Conservation (phyloP, 2,329 filamentous ascomycete genomes). For the Ophiostoma sp. region DNA sequence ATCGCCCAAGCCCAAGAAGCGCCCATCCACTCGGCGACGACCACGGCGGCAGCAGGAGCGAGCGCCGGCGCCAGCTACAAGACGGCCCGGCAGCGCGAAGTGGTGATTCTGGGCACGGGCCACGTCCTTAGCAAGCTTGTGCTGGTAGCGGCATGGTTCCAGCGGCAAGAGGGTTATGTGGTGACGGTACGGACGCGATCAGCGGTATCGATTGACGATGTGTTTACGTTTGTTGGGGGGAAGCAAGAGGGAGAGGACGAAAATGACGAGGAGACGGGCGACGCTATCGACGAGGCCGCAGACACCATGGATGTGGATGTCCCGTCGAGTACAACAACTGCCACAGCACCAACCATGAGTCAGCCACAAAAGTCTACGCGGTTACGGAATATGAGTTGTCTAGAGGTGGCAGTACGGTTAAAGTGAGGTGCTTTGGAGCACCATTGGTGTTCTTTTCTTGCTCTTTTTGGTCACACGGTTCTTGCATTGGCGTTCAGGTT, state of each 20-base stretch:
- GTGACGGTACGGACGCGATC: slow-evolving; percentile 64
- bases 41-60: background rate
- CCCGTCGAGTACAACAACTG: background rate
- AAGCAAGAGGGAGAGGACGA: slow-evolving; percentile 32
- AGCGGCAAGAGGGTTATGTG: slow-evolving; percentile 57
- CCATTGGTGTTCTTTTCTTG: background rate
- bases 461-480: background rate
- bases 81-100: slow-evolving; percentile 39
- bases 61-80: slow-evolving; percentile 21
- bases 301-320: slow-evolving; percentile 2
- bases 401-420: slow-evolving; percentile 26
- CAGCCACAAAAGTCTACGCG: background rate
- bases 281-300: slow-evolving; percentile 31
- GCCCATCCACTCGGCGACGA: slow-evolving; percentile 23
- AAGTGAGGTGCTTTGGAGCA: slow-evolving; percentile 2
- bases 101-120: slow-evolving; percentile 57
- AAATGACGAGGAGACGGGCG: slow-evolving; percentile 24
- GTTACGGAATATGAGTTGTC: slow-evolving; percentile 26
- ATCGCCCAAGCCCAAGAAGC: slow-evolving; percentile 41
- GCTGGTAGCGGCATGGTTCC: slow-evolving; percentile 64
- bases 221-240: slow-evolving; percentile 48
- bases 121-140: slow-evolving; percentile 65
- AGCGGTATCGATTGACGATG: slow-evolving; percentile 66
- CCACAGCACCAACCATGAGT: background rate
- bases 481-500: background rate